Conservation (phyloP, 495 filamentous ascomycete species). For the Penicillium ucsense region DNA sequence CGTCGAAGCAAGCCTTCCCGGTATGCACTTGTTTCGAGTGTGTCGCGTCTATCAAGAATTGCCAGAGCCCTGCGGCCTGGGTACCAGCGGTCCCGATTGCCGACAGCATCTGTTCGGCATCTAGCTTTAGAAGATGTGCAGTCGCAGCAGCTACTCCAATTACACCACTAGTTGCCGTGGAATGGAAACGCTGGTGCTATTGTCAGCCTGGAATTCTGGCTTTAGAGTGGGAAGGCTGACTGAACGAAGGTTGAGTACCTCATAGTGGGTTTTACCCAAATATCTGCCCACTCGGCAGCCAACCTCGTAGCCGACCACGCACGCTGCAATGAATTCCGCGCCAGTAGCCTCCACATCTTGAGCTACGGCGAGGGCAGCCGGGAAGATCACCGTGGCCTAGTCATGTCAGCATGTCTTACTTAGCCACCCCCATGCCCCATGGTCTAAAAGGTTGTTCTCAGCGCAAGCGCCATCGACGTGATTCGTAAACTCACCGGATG, state of each 20-base stretch:
- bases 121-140: slow-evolving; percentile 18
- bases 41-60: slow-evolving; percentile 26
- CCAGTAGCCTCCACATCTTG: slow-evolving; percentile 23
- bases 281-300: slow-evolving; percentile 25
- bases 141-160: slow-evolving; percentile 25
- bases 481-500: slow-evolving; percentile 19
- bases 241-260: slow-evolving; percentile 10
- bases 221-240: too few species aligned
- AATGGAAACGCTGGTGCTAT: slow-evolving; percentile 19
- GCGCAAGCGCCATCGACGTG: background rate
- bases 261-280: slow-evolving; percentile 26
- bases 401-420: background rate
- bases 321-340: slow-evolving; percentile 25
- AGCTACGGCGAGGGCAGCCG: slow-evolving; percentile 24
- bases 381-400: slow-evolving; percentile 27
- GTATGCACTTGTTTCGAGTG: slow-evolving; percentile 33
- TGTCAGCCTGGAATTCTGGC: too few species aligned
- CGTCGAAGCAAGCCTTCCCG: slow-evolving; percentile 26
- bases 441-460: background rate
- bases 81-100: slow-evolving; percentile 29
- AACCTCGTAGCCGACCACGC: slow-evolving; percentile 29
- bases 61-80: slow-evolving; percentile 29
- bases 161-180: slow-evolving; percentile 23
- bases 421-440: background rate
- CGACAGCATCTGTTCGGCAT: slow-evolving; percentile 14